Percentiles rank a stretch among this genome's conserved stretches.
phyloP scores from a whole-genome alignment of 1,139 yeast species.

The Candida pseudocylindracea region DNA sequence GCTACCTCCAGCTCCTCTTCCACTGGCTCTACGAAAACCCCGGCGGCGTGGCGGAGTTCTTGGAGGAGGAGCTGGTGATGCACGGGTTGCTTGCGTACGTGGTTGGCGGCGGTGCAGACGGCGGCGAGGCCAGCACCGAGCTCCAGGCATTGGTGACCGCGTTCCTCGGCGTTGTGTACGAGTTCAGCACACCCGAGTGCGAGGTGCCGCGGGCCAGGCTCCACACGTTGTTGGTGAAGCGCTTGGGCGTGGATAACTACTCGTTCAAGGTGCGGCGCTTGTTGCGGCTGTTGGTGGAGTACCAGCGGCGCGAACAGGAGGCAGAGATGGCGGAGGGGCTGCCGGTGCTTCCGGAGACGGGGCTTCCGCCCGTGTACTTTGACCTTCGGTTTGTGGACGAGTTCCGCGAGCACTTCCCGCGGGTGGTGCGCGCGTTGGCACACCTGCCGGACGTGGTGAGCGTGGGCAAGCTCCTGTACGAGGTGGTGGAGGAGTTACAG shows the following conservation, averaged over 20 bases:
- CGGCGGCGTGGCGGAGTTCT: constrained; percentile 53
- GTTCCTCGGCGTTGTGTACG: constrained; percentile 59
- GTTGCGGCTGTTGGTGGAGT: neutral
- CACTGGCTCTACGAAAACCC: constrained; percentile 67
- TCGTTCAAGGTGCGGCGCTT: constrained; percentile 26
- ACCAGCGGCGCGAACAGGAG: too few relatives aligned
- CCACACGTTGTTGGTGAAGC: constrained; percentile 34
- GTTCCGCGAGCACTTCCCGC: constrained; percentile 44
- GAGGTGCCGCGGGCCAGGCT: constrained; percentile 50
- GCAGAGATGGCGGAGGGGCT: neutral
- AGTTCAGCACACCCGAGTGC: constrained; percentile 52
- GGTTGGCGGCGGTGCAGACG: constrained; percentile 12
- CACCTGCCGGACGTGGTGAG: constrained; percentile 64
- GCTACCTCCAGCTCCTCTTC: constrained; percentile 55
- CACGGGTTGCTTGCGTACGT: constrained; percentile 49
- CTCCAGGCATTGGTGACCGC: constrained; percentile 61
- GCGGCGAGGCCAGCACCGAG: constrained; percentile 31
- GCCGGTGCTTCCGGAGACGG: constrained; percentile 22
- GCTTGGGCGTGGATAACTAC: constrained; percentile 71
- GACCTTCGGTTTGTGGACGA: constrained; percentile 39
- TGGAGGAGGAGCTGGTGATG: constrained; percentile 41
- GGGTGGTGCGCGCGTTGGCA: constrained; percentile 50
- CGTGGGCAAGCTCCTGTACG: constrained; percentile 38
- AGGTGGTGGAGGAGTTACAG: constrained; percentile 44
- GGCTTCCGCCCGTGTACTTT: constrained; percentile 69